phyloP scores from a whole-genome alignment of 148 eudicot species.

The Vaccinium corymbosum region DNA sequence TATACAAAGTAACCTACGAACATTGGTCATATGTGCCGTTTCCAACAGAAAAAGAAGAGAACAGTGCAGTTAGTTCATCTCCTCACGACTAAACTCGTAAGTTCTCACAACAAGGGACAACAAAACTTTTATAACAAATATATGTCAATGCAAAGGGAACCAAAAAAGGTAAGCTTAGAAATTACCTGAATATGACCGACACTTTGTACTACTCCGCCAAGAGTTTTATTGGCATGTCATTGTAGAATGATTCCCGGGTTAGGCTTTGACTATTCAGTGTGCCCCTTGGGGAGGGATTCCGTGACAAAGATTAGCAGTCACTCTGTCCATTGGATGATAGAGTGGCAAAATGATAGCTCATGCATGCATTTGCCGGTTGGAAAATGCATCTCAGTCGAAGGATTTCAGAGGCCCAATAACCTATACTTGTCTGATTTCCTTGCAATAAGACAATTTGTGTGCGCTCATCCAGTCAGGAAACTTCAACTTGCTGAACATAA shows the following conservation, averaged over 20 bases:
- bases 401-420: background rate
- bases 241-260: background rate
- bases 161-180: background rate
- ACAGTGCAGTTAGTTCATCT: background rate
- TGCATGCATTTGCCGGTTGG: background rate
- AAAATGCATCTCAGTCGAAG: slow-evolving; percentile 5
- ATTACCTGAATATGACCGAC: slow-evolving; percentile 12
- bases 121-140: background rate
- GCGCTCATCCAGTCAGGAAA: background rate
- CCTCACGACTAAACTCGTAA: too few relatives aligned
- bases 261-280: slow-evolving; percentile 6
- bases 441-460: background rate
- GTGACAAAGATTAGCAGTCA: slow-evolving; percentile 9
- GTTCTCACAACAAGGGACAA: background rate
- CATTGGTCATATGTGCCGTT: background rate
- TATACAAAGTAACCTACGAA: background rate
- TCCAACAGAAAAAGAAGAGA: background rate
- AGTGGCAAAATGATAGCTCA: background rate
- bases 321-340: slow-evolving; percentile 4
- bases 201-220: background rate
- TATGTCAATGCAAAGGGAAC: background rate
- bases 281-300: background rate
- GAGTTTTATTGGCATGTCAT: background rate
- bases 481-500: slow-evolving; percentile 11
- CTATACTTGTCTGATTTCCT: background rate